Conservation (phyloP, 176 grass and related monocot genomes). For the Carex pumila region DNA sequence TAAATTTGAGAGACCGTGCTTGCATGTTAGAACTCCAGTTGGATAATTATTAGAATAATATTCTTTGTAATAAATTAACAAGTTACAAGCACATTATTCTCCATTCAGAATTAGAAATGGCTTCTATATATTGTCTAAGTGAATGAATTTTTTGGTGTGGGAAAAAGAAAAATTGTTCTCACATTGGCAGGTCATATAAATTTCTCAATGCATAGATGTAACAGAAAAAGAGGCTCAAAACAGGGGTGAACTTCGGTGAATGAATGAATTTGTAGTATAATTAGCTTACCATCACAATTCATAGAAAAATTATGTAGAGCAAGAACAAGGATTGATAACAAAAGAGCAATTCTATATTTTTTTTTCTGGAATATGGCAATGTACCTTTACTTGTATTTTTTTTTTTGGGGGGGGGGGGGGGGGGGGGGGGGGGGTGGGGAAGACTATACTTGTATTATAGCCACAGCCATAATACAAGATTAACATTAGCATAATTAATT, state of each 20-base stretch:
- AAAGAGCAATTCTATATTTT: too few relatives aligned
- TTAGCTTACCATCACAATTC: too few relatives aligned
- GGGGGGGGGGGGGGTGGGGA: too few relatives aligned
- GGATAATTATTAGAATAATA: background rate
- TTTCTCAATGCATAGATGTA: background rate
- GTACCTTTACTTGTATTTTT: too few relatives aligned
- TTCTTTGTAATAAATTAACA: background rate
- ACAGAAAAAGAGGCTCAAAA: too few relatives aligned
- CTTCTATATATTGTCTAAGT: background rate
- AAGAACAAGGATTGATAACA: too few relatives aligned
- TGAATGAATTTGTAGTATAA: too few relatives aligned
- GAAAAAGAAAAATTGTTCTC: background rate
- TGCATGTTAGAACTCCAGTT: background rate
- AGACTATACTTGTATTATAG: background rate
- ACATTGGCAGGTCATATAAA: background rate
- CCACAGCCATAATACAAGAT: background rate
- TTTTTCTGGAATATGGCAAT: too few relatives aligned
- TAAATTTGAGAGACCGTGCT: background rate
- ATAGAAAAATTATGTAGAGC: too few relatives aligned
- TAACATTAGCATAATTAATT: background rate
- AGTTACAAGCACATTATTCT: background rate
- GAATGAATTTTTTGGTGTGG: background rate
- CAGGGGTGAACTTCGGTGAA: too few relatives aligned
- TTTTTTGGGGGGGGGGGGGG: too few relatives aligned
- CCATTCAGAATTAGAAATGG: background rate